phyloP scores from a whole-genome alignment of 306 rosid genomes.

The Vachellia collinsii region DNA sequence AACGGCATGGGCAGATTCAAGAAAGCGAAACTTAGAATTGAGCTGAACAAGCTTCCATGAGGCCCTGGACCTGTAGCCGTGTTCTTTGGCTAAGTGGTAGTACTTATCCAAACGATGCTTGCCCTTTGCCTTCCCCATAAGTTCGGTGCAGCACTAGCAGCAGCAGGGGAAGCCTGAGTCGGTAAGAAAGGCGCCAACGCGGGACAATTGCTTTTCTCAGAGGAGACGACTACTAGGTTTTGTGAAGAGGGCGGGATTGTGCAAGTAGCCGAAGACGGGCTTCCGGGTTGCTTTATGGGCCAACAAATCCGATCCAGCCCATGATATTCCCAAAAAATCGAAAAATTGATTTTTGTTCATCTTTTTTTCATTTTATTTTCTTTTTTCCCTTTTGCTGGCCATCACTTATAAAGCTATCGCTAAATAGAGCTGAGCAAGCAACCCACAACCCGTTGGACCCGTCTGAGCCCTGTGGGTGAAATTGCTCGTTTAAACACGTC shows the following conservation, averaged over 20 bases:
- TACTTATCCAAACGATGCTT: slow-evolving; percentile 94
- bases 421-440: too few relatives aligned
- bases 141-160: neutral
- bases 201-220: neutral
- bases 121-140: slow-evolving; percentile 92
- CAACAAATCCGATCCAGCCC: too few relatives aligned
- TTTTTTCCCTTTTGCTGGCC: too few relatives aligned
- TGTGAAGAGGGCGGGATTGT: neutral
- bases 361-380: too few relatives aligned
- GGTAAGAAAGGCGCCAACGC: neutral
- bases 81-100: slow-evolving; percentile 88
- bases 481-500: too few relatives aligned
- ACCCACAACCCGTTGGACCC: too few relatives aligned
- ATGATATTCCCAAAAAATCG: too few relatives aligned
- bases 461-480: too few relatives aligned
- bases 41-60: slow-evolving; percentile 93
- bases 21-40: slow-evolving; percentile 66
- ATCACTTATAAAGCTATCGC: too few relatives aligned
- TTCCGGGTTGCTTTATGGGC: too few relatives aligned
- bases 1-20: slow-evolving; percentile 74
- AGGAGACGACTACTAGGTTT: neutral
- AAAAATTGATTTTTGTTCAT: too few relatives aligned
- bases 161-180: neutral
- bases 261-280: too few relatives aligned
- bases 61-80: slow-evolving; percentile 93